Base-by-base conservation (phyloP, 176 grass and related monocot species). In the Avena atlantica region DNA sequence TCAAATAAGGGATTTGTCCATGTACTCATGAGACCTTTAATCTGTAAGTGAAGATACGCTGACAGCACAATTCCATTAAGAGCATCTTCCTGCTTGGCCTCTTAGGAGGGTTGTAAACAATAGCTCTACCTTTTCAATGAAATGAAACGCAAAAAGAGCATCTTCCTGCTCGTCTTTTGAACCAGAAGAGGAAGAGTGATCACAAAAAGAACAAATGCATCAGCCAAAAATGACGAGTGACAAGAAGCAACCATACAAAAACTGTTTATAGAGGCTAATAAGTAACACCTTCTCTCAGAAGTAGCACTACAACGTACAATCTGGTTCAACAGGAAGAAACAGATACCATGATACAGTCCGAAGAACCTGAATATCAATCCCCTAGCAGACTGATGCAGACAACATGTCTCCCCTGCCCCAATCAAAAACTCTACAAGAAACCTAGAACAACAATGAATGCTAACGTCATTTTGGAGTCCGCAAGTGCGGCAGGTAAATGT, bases 1-100 rank as follows among this genome's bases (percentile, higher is more conserved):
- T 93, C 95, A 95, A 98, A 91, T 91, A 98, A 98, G n/a, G 95
- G 95, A 83, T 95, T 98, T 3, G 91, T 93, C 95, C 95, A 98
- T 56, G 95, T 92, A 87, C 89, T 93, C 48, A 95, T 77, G 86
- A 92, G 90, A 67, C 95, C 90, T 92, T 98, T 90, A 84, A 84
- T 95, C 78, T 95, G 95, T 86, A 98, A 67, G 36, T 84, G 91
- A 76, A 98, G 89, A 75, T 95, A 87, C 58, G 90, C 95, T 12
- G 90, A 89, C 40, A 98, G 76, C 48, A 98, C 81, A 70, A 87
- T 74, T 83, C 59, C 87, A 89, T 85, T 98, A 63, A 91, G 83
- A 63, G 88, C 82, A 92, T 98, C 95, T 90, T 89, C 36, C 36
- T 95, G 93, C 66, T 98, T 29, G 29, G 29, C 29, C 29, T 29